Evolutionary conservation across 495 filamentous ascomycete species (phyloP), one percentile per base, ranked within the genome.

Genomic region (Talaromyces thailandensis): DNA sequence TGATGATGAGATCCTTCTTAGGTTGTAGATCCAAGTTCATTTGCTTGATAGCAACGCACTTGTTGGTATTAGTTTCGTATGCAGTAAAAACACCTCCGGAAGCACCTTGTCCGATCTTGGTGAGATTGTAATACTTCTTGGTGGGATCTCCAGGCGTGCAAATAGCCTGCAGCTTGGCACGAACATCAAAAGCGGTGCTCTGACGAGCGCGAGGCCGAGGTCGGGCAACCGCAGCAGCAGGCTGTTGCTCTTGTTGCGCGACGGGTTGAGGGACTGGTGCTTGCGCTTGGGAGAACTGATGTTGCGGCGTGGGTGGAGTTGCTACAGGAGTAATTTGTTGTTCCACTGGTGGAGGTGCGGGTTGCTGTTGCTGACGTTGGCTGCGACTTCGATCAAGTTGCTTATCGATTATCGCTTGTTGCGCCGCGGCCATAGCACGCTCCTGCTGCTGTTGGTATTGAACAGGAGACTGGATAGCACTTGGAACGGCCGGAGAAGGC

Each of bases 21-120:
- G 94, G 94, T 66, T 98, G 94, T 71, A 98, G 87, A 71, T 97
- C 94, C 56, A 98, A 78, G 65, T 98, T 98, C 94, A 98, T 98
- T 80, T 98, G 94, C 74, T 98, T 98, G 77, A 98, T 98, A 24
- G 94, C 94, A 60, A 98, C 95, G 66, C 93, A 89, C 59, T 86
- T 84, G 69, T 94, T 94, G 24, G 85, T 87, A 24, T 84, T 87
- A 65, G 82, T 82, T 72, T 96, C 89, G 71, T 93, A 92, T 1
- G 94, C 94, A 11, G 92, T 96, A 68, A 85, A 98, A 2, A 98
- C 94, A 62, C 94, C 94, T 62, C 94, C 94, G 14, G 94, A 98
- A 31, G 94, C 94, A 68, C 94, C 94, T 73, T 98, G 94, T 8
- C 94, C 94, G 69, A 98, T 98, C 75, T 98, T 98, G 67, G 86